Conservation (phyloP, 2,329 filamentous ascomycete species). For the Colletotrichum plurivorum region DNA sequence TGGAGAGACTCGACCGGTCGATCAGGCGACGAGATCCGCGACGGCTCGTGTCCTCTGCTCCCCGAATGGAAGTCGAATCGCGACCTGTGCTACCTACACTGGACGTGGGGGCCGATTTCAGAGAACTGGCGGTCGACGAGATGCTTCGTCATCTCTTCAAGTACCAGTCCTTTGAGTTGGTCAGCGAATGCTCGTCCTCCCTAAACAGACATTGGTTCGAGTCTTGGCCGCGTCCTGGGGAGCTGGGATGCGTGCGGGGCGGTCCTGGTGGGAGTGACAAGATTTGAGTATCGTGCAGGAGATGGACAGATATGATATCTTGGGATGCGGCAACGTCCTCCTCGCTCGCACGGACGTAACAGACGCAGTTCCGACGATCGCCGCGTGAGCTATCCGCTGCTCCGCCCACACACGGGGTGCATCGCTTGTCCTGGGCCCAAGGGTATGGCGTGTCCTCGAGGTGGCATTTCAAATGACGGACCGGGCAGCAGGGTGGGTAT, state of each 20-base stretch:
- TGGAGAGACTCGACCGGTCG: neutral
- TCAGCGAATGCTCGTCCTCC: no score
- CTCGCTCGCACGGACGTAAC: neutral
- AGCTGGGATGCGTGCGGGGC: constrained; percentile 6
- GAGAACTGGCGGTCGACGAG: neutral
- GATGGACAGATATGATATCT: neutral
- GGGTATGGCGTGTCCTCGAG: no score
- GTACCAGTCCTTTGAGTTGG: no score
- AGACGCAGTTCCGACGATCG: no score
- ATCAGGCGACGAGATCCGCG: neutral
- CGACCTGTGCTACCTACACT: neutral
- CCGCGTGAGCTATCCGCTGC: no score
- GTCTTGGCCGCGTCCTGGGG: neutral
- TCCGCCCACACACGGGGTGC: no score
- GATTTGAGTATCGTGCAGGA: constrained; percentile 14
- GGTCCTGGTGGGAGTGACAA: neutral
- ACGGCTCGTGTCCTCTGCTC: neutral
- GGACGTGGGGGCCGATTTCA: neutral
- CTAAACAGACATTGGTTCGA: no score
- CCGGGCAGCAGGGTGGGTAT: neutral
- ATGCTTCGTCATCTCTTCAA: no score
- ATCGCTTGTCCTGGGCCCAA: no score
- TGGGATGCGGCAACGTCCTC: neutral
- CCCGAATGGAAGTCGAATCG: neutral
- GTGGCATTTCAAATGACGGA: no score